Evolutionary conservation across 2,329 filamentous ascomycete genomes (phyloP).

Genomic region (Rutstroemia sydowiana): DNA sequence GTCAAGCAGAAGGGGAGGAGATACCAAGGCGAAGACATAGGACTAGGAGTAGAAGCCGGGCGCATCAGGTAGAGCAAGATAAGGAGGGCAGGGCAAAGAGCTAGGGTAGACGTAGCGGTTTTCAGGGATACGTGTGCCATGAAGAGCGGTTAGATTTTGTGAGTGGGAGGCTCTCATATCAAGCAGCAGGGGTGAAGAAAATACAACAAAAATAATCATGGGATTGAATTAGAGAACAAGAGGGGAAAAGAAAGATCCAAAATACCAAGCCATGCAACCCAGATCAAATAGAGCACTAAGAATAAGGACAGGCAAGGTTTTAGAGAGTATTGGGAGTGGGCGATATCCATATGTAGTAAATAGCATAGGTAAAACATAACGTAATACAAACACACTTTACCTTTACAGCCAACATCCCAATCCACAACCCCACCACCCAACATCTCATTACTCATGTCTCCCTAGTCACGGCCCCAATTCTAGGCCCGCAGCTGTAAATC

Average conservation of each 20-base stretch:
- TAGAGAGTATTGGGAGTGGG: not conserved
- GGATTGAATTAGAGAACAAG: too few relatives aligned
- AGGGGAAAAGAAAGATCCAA: too few relatives aligned
- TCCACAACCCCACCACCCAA: not conserved
- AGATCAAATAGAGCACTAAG: not conserved
- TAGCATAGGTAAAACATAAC: not conserved
- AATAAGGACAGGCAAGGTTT: not conserved
- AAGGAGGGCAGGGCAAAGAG: not conserved
- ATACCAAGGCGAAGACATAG: slow-evolving; percentile 18
- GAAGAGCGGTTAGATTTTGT: not conserved
- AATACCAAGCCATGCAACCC: too few relatives aligned
- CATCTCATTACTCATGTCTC: too few relatives aligned
- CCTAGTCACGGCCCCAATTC: too few relatives aligned
- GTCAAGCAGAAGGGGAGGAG: slow-evolving; percentile 1
- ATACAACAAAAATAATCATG: too few relatives aligned
- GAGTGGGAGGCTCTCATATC: not conserved
- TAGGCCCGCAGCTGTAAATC: not conserved
- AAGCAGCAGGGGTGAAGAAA: too few relatives aligned
- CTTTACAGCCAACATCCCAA: not conserved
- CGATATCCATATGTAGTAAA: too few relatives aligned
- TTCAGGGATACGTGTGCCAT: not conserved
- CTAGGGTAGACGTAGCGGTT: not conserved
- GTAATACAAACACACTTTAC: not conserved
- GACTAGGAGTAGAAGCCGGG: slow-evolving; percentile 17
- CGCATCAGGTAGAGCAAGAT: slow-evolving; percentile 2